Conservation (phyloP, 371 early-diverging fungal genomes). For the Synchytrium microbalum region DNA sequence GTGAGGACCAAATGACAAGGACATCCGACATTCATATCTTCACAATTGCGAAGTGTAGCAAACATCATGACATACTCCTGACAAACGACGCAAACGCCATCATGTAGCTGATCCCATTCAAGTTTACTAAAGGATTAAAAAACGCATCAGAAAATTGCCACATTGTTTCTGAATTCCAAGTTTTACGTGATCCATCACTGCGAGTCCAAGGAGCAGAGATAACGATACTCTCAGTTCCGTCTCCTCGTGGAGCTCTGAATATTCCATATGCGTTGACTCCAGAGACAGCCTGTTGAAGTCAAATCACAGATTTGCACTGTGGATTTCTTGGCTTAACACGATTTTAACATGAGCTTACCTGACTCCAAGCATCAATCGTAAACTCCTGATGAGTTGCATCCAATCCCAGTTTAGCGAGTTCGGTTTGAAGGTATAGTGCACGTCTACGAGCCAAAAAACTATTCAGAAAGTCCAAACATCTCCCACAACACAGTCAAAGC, state of each 20-base stretch:
- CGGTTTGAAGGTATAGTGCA: too few relatives aligned
- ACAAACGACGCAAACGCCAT: conserved; percentile 69
- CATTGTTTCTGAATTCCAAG: too few relatives aligned
- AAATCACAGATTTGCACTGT: too few relatives aligned
- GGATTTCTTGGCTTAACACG: too few relatives aligned
- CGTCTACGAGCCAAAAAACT: too few relatives aligned
- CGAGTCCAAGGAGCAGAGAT: conserved; percentile 66
- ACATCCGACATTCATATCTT: not conserved
- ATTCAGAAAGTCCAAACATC: too few relatives aligned
- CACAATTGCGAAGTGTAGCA: not conserved
- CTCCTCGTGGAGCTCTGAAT: conserved; percentile 73
- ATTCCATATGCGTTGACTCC: conserved; percentile 81
- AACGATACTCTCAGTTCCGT: conserved; percentile 85
- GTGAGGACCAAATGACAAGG: conserved; percentile 9
- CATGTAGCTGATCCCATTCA: conserved; percentile 64
- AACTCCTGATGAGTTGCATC: too few relatives aligned
- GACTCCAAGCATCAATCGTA: too few relatives aligned
- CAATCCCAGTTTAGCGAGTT: too few relatives aligned
- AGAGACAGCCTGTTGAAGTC: too few relatives aligned
- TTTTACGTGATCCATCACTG: conserved; percentile 38
- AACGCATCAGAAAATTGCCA: not conserved
- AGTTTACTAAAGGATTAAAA: conserved; percentile 46
- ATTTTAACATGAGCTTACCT: too few relatives aligned
- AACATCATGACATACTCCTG: conserved; percentile 44
- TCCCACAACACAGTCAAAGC: too few relatives aligned